Percentiles rank a stretch among this genome's conserved stretches.
Conservation (phyloP, 208 protist genomes). For the Acanthamoeba rhysodes region DNA sequence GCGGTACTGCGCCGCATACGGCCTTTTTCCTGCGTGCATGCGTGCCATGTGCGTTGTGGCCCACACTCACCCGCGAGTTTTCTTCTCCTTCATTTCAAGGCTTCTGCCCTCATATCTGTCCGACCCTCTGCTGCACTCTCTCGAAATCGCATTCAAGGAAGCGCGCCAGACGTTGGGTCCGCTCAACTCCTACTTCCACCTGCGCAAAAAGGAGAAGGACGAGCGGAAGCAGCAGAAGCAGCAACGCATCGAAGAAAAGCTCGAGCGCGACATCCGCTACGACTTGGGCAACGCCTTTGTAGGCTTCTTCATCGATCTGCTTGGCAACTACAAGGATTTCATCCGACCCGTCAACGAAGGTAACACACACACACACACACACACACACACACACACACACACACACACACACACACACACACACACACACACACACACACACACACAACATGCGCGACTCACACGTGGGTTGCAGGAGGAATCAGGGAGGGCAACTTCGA, state of each 20-base stretch:
- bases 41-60: neutral
- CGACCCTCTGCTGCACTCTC: neutral
- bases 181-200: constrained; percentile 14
- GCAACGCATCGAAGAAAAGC: constrained; percentile 3
- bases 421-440: too few relatives aligned
- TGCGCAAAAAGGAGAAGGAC: constrained; percentile 38
- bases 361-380: neutral
- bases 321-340: constrained; percentile 18
- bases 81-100: neutral
- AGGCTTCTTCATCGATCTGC: constrained; percentile 33
- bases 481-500: constrained; percentile 25
- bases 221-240: neutral
- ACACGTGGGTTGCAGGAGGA: neutral
- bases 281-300: constrained; percentile 51
- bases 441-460: too few relatives aligned
- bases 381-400: too few relatives aligned
- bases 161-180: neutral
- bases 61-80: neutral
- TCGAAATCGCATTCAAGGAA: constrained; percentile 13
- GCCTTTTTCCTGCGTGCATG: neutral
- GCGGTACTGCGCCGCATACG: neutral
- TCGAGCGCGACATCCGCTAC: constrained; percentile 11
- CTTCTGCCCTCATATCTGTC: neutral
- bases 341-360: neutral
- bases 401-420: too few relatives aligned